Base-by-base conservation (phyloP, 2,329 filamentous ascomycete species). In the Lecanicillium sp. region DNA sequence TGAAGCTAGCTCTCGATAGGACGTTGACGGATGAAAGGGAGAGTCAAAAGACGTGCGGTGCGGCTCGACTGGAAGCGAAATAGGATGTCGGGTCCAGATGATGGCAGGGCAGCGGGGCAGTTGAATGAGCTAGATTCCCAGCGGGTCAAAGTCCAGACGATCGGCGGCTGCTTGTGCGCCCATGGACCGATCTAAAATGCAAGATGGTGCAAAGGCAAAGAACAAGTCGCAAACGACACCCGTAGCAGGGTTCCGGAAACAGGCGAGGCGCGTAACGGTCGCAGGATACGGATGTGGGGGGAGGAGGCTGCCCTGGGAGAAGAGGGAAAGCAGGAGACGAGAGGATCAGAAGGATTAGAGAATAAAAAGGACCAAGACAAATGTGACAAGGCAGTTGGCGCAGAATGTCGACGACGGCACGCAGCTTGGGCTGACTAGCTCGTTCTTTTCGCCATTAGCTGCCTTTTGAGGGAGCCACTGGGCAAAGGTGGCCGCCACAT, bases 81-180 rank as follows among this genome's bases (percentile, higher is more conserved):
- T 24, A n/a, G 19, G 12, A 39, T 14, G 20, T 26, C 3, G 36
- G 36, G 6, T 20, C 15, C 9, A n/a, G 20, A 24, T 20, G 21
- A 17, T 39, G 36, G 36, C 17, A 20, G 14, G 33, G 27, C 33
- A 36, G 42, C 42, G 42, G 42, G 42, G 42, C 33, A 36, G 14
- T 27, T 36, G n/a, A 23, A 26, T 26, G 7, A 26, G 30, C 29
- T 37, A 26, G 32, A 44, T 44, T 37, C 26, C 32, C 5, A 41
- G 42, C 42, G 42, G 42, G 42, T 44, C 32, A 17, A 5, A 26
- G 32, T 26, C 21, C 21, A 19, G 29, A 15, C 10, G 42, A 27
- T 36, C 30, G 32, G 29, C 30, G 29, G 14, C 30, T 29, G 26
- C 26, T 29, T 29, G 29, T 17, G 26, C 26, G 39, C 26, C 21